Percentiles rank a stretch among this genome's conserved stretches.
Conservation (phyloP, 306 rosid species). For the Prunus padus region DNA sequence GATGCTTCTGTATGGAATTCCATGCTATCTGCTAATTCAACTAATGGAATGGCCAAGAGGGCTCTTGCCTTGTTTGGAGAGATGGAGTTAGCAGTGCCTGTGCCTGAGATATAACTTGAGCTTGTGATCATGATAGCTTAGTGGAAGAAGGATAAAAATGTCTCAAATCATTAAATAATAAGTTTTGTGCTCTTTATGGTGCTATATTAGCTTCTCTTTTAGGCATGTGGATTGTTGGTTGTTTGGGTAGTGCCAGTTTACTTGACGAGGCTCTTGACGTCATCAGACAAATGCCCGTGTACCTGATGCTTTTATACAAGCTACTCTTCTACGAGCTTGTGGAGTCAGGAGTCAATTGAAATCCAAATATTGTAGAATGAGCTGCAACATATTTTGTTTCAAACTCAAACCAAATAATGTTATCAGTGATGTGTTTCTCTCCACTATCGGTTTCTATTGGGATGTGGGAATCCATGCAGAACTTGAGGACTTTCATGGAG, state of each 20-base stretch:
- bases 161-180: not conserved
- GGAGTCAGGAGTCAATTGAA: not conserved
- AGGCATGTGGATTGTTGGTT: not conserved
- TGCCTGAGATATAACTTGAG: not conserved
- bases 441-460: too few relatives aligned
- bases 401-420: not conserved
- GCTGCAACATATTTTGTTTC: too few relatives aligned
- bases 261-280: not conserved
- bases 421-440: not conserved
- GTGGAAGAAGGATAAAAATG: not conserved
- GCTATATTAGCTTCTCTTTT: not conserved
- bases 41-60: constrained; percentile 23
- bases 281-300: not conserved
- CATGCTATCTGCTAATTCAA: constrained; percentile 22
- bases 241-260: not conserved
- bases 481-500: not conserved
- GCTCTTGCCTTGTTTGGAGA: constrained; percentile 15
- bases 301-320: not conserved
- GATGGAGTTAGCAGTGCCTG: not conserved
- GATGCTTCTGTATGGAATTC: constrained; percentile 24
- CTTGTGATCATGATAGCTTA: not conserved
- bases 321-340: not conserved
- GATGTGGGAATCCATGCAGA: too few relatives aligned
- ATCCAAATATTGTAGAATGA: not conserved
- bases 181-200: not conserved